A percentile compares a stretch with the other conserved stretches of the same genome.
These are phyloP conservation scores for Suillus brevipes DNA, from an alignment of 768 basidiomycete genomes.

Conservation along the genomic window DNA sequence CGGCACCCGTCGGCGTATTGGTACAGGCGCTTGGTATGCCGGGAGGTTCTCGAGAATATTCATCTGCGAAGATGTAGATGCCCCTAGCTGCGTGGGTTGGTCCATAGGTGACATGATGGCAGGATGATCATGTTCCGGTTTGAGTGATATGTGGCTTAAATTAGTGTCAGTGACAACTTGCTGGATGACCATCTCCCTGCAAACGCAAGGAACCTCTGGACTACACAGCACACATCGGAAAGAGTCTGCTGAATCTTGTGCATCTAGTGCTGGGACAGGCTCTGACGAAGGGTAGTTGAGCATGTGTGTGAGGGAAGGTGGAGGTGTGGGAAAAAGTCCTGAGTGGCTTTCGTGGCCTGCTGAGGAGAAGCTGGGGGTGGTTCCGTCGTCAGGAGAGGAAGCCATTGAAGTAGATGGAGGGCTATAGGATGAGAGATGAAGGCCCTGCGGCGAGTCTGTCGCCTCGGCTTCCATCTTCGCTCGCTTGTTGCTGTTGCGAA, in stretches of 20 bases:
- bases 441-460: constrained; percentile 19
- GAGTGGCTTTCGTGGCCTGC: constrained; percentile 25
- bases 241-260: constrained; percentile 33
- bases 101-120: constrained; percentile 21
- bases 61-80: constrained; percentile 31
- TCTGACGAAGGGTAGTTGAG: constrained; percentile 39
- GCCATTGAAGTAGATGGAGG: constrained; percentile 48
- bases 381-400: constrained; percentile 49
- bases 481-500: constrained; percentile 36
- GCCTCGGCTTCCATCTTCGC: constrained; percentile 30
- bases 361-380: constrained; percentile 34
- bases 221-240: constrained; percentile 72
- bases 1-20: constrained; percentile 61
- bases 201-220: constrained; percentile 71
- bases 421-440: constrained; percentile 25
- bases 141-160: constrained; percentile 12
- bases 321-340: constrained; percentile 31
- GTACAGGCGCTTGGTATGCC: constrained; percentile 79
- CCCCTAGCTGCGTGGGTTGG: constrained; percentile 28
- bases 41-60: constrained; percentile 79
- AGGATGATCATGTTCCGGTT: constrained; percentile 17
- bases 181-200: constrained; percentile 63
- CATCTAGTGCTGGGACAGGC: constrained; percentile 35
- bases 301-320: constrained; percentile 29
- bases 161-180: constrained; percentile 34